phyloP scores from a whole-genome alignment of 1,284 basidiomycete genomes.

The Agaricales sp. region DNA sequence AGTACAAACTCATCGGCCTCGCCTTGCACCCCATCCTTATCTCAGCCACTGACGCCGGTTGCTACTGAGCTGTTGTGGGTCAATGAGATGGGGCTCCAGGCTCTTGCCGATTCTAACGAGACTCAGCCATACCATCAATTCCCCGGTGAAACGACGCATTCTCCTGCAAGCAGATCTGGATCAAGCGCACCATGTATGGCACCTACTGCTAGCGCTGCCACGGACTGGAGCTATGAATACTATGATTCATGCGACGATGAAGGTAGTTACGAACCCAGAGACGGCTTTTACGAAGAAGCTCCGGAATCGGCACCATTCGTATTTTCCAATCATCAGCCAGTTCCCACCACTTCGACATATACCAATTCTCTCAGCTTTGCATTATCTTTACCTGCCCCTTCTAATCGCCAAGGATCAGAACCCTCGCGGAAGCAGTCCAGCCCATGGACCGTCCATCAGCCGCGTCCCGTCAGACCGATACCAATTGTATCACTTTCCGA shows the following conservation, averaged over 20 bases:
- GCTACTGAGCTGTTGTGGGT: background rate
- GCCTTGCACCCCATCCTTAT: background rate
- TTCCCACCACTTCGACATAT: slow-evolving; percentile 13
- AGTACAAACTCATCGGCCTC: background rate
- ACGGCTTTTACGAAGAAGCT: background rate
- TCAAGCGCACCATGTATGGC: background rate
- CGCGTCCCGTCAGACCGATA: slow-evolving; percentile 42
- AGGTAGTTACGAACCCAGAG: background rate
- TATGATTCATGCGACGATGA: background rate
- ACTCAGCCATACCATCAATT: background rate
- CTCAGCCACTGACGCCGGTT: background rate
- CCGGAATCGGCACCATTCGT: background rate
- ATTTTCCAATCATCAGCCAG: background rate
- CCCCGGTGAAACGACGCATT: background rate
- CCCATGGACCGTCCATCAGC: slow-evolving; percentile 36
- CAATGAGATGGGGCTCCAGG: background rate
- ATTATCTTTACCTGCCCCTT: slow-evolving; percentile 9
- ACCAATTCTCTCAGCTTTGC: slow-evolving; percentile 19
- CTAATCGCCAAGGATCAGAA: slow-evolving; percentile 10
- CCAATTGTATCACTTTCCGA: slow-evolving; percentile 40
- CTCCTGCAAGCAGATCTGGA: background rate
- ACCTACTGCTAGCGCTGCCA: background rate
- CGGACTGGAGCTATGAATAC: background rate
- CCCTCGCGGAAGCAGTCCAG: slow-evolving; percentile 13
- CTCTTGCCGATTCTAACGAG: background rate